Evolutionary conservation across 345 rosid species (phyloP).

Genomic region (Syzygium aromaticum): DNA sequence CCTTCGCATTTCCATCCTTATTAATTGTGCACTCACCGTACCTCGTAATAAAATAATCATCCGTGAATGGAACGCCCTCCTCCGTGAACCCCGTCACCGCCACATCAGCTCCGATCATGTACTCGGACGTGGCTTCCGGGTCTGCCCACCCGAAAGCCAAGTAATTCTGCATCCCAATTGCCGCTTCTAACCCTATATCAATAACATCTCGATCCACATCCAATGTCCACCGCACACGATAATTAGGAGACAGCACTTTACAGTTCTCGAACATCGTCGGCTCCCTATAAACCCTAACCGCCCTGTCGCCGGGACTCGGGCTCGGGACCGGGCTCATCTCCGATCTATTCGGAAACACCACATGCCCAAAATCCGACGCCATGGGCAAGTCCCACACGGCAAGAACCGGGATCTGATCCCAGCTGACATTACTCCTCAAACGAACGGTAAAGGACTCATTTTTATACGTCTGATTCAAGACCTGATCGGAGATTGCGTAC

Average conservation of each 20-base stretch:
- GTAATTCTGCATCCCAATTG: conserved; percentile 46
- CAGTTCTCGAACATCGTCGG: conserved; percentile 85
- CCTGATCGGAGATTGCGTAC: conserved; percentile 49
- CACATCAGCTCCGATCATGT: conserved; percentile 78
- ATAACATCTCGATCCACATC: conserved; percentile 39
- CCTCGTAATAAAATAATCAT: conserved; percentile 70
- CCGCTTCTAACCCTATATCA: conserved; percentile 84
- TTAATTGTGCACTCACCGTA: conserved; percentile 58
- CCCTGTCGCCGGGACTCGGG: conserved; percentile 9
- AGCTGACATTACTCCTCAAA: conserved; percentile 39
- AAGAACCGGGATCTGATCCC: conserved; percentile 55
- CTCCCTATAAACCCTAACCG: conserved; percentile 12
- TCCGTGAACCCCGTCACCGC: conserved; percentile 66
- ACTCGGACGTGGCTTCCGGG: conserved; percentile 31
- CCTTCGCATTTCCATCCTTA: conserved; percentile 50
- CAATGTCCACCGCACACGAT: conserved; percentile 77
- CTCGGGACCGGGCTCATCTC: conserved; percentile 32
- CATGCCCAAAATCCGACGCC: conserved; percentile 75
- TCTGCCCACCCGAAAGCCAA: conserved; percentile 96
- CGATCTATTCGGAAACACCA: conserved; percentile 24
- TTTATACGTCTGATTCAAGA: conserved; percentile 55
- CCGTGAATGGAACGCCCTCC: conserved; percentile 68
- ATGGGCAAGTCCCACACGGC: conserved; percentile 67
- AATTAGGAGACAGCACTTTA: conserved; percentile 48
- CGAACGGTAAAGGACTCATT: conserved; percentile 54